Evolutionary conservation across 257 asterid species (phyloP).

Genomic region (Plantago ovata): DNA sequence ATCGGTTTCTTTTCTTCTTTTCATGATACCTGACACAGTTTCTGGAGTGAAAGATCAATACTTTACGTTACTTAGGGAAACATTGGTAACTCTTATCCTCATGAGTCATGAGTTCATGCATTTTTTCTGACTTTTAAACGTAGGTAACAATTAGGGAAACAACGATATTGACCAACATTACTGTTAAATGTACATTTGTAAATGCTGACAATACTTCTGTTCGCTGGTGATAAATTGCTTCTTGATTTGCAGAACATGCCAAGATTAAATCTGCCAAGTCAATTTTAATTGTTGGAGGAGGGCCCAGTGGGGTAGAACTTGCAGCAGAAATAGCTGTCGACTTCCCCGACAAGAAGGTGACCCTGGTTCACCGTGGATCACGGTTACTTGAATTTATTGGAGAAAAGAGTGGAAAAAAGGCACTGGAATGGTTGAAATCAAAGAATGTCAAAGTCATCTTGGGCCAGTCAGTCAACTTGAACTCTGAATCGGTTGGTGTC

Average conservation of each 20-base stretch:
- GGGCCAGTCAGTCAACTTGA: slow-evolving; percentile 55
- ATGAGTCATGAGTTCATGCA: too few species aligned
- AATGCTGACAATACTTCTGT: background rate
- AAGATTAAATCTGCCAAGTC: slow-evolving; percentile 66
- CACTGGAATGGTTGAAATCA: slow-evolving; percentile 61
- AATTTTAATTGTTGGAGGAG: slow-evolving; percentile 78
- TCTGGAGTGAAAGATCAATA: too few species aligned
- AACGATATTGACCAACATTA: too few species aligned
- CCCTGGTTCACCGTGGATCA: slow-evolving; percentile 66
- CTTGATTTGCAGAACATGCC: slow-evolving; percentile 45
- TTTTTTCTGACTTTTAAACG: background rate
- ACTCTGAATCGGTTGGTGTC: slow-evolving; percentile 38
- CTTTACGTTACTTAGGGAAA: too few species aligned
- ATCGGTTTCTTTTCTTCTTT: too few species aligned
- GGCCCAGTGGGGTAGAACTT: slow-evolving; percentile 90
- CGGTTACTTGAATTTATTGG: slow-evolving; percentile 67
- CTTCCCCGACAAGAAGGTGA: slow-evolving; percentile 80
- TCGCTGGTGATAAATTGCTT: background rate
- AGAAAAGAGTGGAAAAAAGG: slow-evolving; percentile 64
- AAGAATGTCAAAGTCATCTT: slow-evolving; percentile 74
- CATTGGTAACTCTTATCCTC: too few species aligned
- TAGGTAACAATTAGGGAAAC: background rate
- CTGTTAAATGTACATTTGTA: too few species aligned
- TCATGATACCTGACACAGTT: too few species aligned
- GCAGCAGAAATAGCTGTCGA: slow-evolving; percentile 71